Conservation (phyloP, 495 filamentous ascomycete genomes). For the Penicillium turbatum region DNA sequence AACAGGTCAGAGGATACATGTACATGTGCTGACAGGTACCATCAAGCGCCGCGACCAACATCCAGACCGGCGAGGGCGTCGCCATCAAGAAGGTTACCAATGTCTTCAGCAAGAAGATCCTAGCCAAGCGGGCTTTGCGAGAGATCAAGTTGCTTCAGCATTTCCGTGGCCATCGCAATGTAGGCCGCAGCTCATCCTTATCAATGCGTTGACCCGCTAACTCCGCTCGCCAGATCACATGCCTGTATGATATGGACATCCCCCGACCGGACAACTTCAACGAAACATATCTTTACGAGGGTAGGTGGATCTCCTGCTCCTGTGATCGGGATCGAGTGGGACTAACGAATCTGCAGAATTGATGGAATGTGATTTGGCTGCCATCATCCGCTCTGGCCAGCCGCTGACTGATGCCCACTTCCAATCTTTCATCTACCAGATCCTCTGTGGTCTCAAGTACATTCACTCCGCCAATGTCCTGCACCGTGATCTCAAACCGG, state of each 20-base stretch:
- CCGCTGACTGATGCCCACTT: conserved; percentile 95
- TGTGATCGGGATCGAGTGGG: neutral
- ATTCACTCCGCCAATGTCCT: conserved; percentile 98
- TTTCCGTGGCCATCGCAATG: conserved; percentile 83
- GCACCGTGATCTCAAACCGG: conserved; percentile 94
- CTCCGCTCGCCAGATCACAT: conserved; percentile 71
- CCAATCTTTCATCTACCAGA: conserved; percentile 94
- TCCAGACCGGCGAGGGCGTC: conserved; percentile 87
- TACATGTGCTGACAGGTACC: conserved; percentile 7
- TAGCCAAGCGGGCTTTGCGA: conserved; percentile 93
- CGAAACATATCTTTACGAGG: conserved; percentile 98
- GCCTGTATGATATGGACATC: conserved; percentile 99
- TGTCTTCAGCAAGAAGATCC: conserved; percentile 99
- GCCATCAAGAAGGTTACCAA: conserved; percentile 99
- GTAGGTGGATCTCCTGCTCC: conserved; percentile 39
- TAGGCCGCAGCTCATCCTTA: conserved; percentile 32
- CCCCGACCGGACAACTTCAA: conserved; percentile 97
- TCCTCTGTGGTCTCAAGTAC: conserved; percentile 93
- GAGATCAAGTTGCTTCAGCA: conserved; percentile 99
- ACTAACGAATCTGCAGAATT: conserved; percentile 59
- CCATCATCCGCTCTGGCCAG: conserved; percentile 95
- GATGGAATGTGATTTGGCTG: conserved; percentile 98
- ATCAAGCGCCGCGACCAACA: conserved; percentile 84
- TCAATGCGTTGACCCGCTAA: conserved; percentile 23
- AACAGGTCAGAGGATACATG: neutral